phyloP scores from a whole-genome alignment of 1,284 basidiomycete species.

The Peniophora sp. region DNA sequence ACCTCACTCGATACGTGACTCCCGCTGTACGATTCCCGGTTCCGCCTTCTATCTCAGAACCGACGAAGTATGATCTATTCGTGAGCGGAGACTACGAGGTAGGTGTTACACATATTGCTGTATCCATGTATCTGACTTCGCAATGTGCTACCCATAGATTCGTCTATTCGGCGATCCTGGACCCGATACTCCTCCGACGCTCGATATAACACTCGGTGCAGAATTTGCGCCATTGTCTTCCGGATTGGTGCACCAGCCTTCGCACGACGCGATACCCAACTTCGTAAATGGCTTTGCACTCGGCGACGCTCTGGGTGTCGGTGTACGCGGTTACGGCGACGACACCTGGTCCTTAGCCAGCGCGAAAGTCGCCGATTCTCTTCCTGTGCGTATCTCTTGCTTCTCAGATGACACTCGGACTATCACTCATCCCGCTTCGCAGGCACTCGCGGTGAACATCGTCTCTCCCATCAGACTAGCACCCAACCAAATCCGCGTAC shows the following conservation, averaged over 20 bases:
- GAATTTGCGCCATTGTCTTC: slow-evolving; percentile 24
- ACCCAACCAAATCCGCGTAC: slow-evolving; percentile 50
- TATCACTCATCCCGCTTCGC: neutral
- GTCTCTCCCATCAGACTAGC: slow-evolving; percentile 35
- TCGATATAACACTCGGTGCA: slow-evolving; percentile 40
- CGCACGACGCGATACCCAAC: slow-evolving; percentile 52
- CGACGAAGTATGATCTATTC: slow-evolving; percentile 45
- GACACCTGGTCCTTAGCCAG: slow-evolving; percentile 44
- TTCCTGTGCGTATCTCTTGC: neutral
- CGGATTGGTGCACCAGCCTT: slow-evolving; percentile 29
- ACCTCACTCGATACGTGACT: slow-evolving; percentile 39
- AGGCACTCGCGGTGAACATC: slow-evolving; percentile 32
- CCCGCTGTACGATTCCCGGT: slow-evolving; percentile 42
- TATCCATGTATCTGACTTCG: neutral
- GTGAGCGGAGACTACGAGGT: slow-evolving; percentile 72
- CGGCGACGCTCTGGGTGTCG: slow-evolving; percentile 58
- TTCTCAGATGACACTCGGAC: too few species aligned
- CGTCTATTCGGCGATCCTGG: slow-evolving; percentile 70
- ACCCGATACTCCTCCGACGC: slow-evolving; percentile 34
- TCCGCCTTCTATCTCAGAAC: slow-evolving; percentile 28
- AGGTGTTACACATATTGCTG: slow-evolving; percentile 10
- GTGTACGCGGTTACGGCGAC: slow-evolving; percentile 36
- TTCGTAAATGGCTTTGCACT: slow-evolving; percentile 65
- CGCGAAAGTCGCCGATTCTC: slow-evolving; percentile 9
- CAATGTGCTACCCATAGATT: slow-evolving; percentile 36